Evolutionary conservation across 257 asterid genomes (phyloP).

Genomic region (Jaltomata sinuosa): DNA sequence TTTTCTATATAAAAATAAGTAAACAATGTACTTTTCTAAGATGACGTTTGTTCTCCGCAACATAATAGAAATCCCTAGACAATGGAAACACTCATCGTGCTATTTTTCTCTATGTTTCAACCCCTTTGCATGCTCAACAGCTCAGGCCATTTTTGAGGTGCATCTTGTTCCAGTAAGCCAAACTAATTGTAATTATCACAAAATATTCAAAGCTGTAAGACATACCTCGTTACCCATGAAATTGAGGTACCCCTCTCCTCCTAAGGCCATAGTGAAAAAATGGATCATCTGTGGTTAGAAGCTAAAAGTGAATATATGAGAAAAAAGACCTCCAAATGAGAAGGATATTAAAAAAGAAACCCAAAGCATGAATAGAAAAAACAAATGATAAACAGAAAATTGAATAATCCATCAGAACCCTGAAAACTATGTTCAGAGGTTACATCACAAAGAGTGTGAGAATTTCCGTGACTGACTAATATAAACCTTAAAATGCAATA

Average conservation of each 20-base stretch:
- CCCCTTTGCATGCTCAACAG: not conserved
- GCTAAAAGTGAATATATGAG: not conserved
- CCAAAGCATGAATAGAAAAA: not conserved
- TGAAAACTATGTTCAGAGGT: not conserved
- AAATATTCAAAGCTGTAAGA: not conserved
- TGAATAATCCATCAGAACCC: not conserved
- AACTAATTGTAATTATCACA: not conserved
- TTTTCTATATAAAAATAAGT: not conserved
- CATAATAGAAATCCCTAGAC: not conserved
- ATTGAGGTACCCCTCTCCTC: conserved; percentile 97
- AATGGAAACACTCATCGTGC: not conserved
- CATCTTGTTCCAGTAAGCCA: not conserved
- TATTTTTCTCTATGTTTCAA: not conserved
- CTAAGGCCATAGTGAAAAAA: conserved; percentile 87
- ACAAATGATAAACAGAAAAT: not conserved
- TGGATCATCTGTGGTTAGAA: conserved; percentile 79
- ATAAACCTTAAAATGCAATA: not conserved
- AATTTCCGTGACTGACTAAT: not conserved
- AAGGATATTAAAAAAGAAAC: not conserved
- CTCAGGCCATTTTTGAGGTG: not conserved
- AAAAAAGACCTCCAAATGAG: not conserved
- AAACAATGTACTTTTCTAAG: not conserved
- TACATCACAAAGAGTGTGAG: not conserved
- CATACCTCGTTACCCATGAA: conserved; percentile 98
- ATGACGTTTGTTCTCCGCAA: not conserved